Base-by-base conservation (phyloP, 2,329 filamentous ascomycete genomes). In the Aulographum hederae region DNA sequence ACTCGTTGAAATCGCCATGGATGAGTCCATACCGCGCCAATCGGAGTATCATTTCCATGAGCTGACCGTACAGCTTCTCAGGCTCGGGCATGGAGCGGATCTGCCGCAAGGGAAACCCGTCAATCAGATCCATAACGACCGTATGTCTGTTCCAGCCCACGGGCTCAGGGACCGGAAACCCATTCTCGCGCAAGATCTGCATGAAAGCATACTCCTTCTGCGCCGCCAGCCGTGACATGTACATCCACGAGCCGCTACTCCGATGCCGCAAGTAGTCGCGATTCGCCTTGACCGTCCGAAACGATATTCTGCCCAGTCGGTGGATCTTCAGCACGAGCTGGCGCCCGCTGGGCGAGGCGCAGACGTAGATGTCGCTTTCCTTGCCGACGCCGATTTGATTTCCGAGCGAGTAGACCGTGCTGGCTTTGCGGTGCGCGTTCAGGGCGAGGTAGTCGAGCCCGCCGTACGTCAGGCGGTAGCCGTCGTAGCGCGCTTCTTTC, bases 1-100 rank as follows among this genome's bases (percentile, higher is more conserved):
- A 98, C 54, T 98, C 91, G 60, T 98, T 98, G 61, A 91, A 98
- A 51, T 98, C 89, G 38, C 89, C 89, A 50, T 98, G 89, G 38
- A 98, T 98, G 30, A 98, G 61, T 5, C 89, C 89, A 42, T 85
- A 73, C 38, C 72, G 72, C 4, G 89, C 86, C 26, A 98, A 64
- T 18, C 74, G 69, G 27, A 98, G 61, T 34, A 98, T 82, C 43
- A 94, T 69, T 26, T 72, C 67, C 46, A 98, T 91, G 20, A 98
- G 61, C 37, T 95, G 82, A n/a, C 74, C 75, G 50, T 98, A 98
- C 4, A 98, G 64, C n/a, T 59, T 59, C 3, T 82, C 79, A 0
- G 86, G 82, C 42, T 94, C 70, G 19, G 82, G 78, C 2, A 98
- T 76, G 17, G 67, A 67, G 8, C 81, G 70, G 37, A 98, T 82